These are phyloP conservation scores for Pseudognaphalium luteoalbum DNA, from an alignment of 129 eudicot genomes.

Conservation along the genomic window DNA sequence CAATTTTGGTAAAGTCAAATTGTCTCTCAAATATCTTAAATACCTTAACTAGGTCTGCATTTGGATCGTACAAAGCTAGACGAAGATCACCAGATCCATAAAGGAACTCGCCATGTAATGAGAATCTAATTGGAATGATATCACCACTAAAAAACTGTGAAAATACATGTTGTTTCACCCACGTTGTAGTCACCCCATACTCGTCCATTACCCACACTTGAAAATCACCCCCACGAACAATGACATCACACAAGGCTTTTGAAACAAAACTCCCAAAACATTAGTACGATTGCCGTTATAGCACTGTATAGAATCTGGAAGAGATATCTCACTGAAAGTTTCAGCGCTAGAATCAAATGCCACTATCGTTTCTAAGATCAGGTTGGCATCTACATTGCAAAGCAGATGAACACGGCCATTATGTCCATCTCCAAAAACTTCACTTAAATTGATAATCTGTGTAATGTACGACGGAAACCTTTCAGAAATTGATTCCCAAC, in stretches of 20 bases:
- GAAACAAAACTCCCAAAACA: neutral
- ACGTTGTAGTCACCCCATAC: neutral
- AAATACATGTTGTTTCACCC: neutral
- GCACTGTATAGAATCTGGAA: neutral
- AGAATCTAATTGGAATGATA: neutral
- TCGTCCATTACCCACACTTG: constrained; percentile 4
- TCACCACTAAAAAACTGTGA: neutral
- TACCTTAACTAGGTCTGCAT: neutral
- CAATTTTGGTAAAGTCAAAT: neutral
- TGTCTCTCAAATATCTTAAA: too few species aligned
- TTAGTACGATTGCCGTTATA: too few species aligned
- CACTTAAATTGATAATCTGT: too few species aligned
- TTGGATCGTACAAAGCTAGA: neutral
- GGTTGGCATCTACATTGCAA: too few species aligned
- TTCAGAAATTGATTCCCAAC: too few species aligned
- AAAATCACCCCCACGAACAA: too few species aligned
- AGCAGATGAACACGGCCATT: too few species aligned
- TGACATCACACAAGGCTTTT: constrained; percentile 12
- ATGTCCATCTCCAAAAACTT: too few species aligned
- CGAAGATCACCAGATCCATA: neutral
- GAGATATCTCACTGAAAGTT: neutral
- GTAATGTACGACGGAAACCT: too few species aligned
- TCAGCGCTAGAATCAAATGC: neutral
- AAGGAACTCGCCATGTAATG: neutral
- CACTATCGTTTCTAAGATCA: neutral